A percentile compares a stretch with the other conserved stretches of the same genome.
Evolutionary conservation across 2,329 filamentous ascomycete species (phyloP).

Genomic region (Fusarium tricinctum): DNA sequence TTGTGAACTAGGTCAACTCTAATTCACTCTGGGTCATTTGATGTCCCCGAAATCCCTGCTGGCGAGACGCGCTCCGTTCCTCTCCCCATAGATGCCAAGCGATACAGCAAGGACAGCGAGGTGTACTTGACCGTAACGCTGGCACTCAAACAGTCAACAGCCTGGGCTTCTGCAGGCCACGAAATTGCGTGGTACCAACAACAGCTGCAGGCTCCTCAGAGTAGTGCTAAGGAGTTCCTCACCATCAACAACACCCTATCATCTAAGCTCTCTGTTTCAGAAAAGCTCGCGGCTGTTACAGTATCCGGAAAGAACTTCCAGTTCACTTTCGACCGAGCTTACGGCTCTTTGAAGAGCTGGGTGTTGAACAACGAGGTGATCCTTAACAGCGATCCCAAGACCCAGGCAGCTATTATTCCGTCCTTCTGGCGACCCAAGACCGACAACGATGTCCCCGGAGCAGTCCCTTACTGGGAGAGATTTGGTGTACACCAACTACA

Average conservation of each 20-base stretch:
- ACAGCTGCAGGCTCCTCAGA: slow-evolving; percentile 50
- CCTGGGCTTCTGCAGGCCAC: slow-evolving; percentile 67
- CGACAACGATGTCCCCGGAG: slow-evolving; percentile 71
- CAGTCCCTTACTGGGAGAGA: slow-evolving; percentile 70
- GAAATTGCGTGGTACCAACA: slow-evolving; percentile 69
- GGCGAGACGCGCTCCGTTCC: slow-evolving; percentile 54
- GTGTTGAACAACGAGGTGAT: slow-evolving; percentile 53
- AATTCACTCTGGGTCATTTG: slow-evolving; percentile 55
- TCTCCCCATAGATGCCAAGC: slow-evolving; percentile 50
- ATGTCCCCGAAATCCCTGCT: slow-evolving; percentile 58
- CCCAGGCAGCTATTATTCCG: slow-evolving; percentile 57
- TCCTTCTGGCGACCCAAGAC: slow-evolving; percentile 75
- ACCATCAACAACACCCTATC: slow-evolving; percentile 20
- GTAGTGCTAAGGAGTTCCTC: neutral
- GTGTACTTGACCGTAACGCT: slow-evolving; percentile 63
- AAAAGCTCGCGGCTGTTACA: slow-evolving; percentile 11
- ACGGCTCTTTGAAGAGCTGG: slow-evolving; percentile 62
- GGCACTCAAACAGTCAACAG: slow-evolving; percentile 57
- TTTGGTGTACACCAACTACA: slow-evolving; percentile 64
- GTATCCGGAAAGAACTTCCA: slow-evolving; percentile 51
- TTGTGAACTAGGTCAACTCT: slow-evolving; percentile 14
- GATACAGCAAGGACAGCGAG: slow-evolving; percentile 54
- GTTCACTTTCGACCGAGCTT: slow-evolving; percentile 61
- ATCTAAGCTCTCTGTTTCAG: slow-evolving; percentile 43
- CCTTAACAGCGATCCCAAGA: slow-evolving; percentile 54